These are phyloP conservation scores for Beauveria scarabaeidicola DNA, from an alignment of 2,329 filamentous ascomycete genomes.

Conservation along the genomic window DNA sequence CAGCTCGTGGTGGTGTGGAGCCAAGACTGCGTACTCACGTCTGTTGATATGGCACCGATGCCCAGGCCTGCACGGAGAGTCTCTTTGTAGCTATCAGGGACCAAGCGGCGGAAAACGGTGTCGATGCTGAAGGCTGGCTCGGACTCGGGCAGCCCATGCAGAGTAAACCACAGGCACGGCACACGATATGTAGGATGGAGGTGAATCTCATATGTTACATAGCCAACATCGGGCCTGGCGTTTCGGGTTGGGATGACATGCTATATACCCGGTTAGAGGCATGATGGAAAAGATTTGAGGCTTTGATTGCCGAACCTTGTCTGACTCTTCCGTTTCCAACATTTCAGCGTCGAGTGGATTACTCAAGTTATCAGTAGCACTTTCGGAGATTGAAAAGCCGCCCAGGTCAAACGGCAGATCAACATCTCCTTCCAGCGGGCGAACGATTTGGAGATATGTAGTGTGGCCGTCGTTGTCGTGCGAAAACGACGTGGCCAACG, in stretches of 20 bases:
- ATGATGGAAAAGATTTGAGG: slow-evolving; percentile 2
- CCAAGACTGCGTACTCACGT: slow-evolving; percentile 47
- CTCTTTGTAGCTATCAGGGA: slow-evolving; percentile 56
- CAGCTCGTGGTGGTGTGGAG: neutral
- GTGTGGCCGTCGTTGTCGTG: slow-evolving; percentile 32
- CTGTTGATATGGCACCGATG: slow-evolving; percentile 67
- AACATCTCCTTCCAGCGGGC: slow-evolving; percentile 40
- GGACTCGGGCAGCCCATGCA: slow-evolving; percentile 48
- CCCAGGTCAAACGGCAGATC: slow-evolving; percentile 40
- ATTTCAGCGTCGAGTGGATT: slow-evolving; percentile 35
- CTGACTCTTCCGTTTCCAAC: slow-evolving; percentile 42
- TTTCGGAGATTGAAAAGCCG: slow-evolving; percentile 34
- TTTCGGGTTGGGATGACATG: slow-evolving; percentile 29
- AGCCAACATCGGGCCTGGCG: slow-evolving; percentile 27
- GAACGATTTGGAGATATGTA: slow-evolving; percentile 49
- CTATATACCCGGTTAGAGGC: slow-evolving; percentile 24
- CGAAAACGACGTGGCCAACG: slow-evolving; percentile 38
- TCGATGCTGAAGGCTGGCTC: slow-evolving; percentile 55
- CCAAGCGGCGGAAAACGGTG: slow-evolving; percentile 60
- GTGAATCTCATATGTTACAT: slow-evolving; percentile 65
- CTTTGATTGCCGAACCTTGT: slow-evolving; percentile 33
- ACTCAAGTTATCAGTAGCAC: slow-evolving; percentile 13
- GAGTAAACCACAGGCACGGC: slow-evolving; percentile 67
- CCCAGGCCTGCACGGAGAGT: slow-evolving; percentile 49
- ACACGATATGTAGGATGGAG: slow-evolving; percentile 67